Conservation (phyloP, 129 eudicot genomes). For the Saposhnikovia divaricata region DNA sequence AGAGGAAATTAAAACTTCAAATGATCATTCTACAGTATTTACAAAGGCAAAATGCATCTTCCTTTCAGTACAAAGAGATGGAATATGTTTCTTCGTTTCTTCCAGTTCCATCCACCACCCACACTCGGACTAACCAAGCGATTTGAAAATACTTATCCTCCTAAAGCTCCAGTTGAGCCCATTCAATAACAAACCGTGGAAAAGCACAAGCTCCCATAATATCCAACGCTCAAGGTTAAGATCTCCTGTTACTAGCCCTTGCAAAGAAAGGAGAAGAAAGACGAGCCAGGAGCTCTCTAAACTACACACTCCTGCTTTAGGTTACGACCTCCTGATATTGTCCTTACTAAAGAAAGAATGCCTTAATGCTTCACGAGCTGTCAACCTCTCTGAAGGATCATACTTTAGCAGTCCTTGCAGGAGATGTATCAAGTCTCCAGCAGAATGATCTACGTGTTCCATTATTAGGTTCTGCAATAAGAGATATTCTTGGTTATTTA, state of each 20-base stretch:
- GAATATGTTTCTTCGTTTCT: not conserved
- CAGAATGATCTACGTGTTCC: constrained; percentile 50
- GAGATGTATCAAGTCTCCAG: constrained; percentile 44
- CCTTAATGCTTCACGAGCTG: constrained; percentile 39
- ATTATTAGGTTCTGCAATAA: constrained; percentile 31
- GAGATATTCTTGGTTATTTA: not conserved
- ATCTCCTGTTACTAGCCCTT: constrained; percentile 21
- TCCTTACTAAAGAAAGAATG: constrained; percentile 38
- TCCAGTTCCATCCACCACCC: not conserved
- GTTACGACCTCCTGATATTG: constrained; percentile 15
- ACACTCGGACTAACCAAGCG: too few relatives aligned
- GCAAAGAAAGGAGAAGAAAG: constrained; percentile 22
- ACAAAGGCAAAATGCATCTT: not conserved
- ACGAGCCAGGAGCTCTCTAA: not conserved
- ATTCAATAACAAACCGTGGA: not conserved
- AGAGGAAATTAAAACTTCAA: not conserved
- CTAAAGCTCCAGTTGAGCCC: too few relatives aligned
- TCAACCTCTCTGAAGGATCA: constrained; percentile 33
- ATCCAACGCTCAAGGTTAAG: not conserved
- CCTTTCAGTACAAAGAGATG: not conserved
- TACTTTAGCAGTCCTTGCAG: constrained; percentile 34
- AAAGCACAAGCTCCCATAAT: not conserved
- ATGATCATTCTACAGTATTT: not conserved
- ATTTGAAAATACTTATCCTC: too few relatives aligned
- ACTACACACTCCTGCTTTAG: not conserved